A percentile compares a stretch with the other conserved stretches of the same genome.
These are phyloP conservation scores for Epichloe typhina DNA, from an alignment of 2,329 filamentous ascomycete species.

Conservation along the genomic window DNA sequence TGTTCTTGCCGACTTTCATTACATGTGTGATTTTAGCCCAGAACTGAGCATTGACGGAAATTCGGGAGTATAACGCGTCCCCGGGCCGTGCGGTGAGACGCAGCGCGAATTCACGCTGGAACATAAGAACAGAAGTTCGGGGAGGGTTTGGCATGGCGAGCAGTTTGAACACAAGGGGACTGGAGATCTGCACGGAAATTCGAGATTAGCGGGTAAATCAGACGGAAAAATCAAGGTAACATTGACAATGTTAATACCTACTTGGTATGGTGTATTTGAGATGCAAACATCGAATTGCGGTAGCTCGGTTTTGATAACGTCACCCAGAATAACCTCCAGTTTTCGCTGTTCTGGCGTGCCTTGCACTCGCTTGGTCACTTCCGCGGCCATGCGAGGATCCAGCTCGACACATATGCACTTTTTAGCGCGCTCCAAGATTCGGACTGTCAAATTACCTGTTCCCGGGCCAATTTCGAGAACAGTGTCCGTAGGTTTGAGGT, in stretches of 20 bases:
- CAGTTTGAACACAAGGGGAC: slow-evolving; percentile 82
- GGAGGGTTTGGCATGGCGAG: slow-evolving; percentile 72
- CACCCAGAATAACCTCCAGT: slow-evolving; percentile 77
- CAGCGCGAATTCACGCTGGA: slow-evolving; percentile 89
- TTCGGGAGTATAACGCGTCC: slow-evolving; percentile 78
- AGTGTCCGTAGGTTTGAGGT: slow-evolving; percentile 77
- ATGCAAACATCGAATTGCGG: slow-evolving; percentile 73
- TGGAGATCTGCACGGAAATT: slow-evolving; percentile 52
- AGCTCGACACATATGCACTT: slow-evolving; percentile 76
- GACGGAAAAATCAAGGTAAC: neutral
- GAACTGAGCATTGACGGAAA: slow-evolving; percentile 89
- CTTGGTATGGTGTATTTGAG: slow-evolving; percentile 51
- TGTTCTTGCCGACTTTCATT: slow-evolving; percentile 91
- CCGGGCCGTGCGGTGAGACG: slow-evolving; percentile 78
- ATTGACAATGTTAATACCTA: slow-evolving; percentile 13
- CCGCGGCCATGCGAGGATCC: slow-evolving; percentile 92
- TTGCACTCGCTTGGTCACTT: slow-evolving; percentile 87
- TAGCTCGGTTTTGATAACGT: slow-evolving; percentile 72
- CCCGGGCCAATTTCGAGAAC: slow-evolving; percentile 90
- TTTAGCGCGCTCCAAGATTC: slow-evolving; percentile 78
- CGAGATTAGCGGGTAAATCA: neutral
- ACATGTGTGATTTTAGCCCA: slow-evolving; percentile 55
- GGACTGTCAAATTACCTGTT: slow-evolving; percentile 77
- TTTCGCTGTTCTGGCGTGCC: slow-evolving; percentile 74
- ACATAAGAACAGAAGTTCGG: slow-evolving; percentile 81